Evolutionary conservation across 2,329 filamentous ascomycete species (phyloP), one percentile per base, ranked within the genome.

Genomic region (Monilinia laxa): DNA sequence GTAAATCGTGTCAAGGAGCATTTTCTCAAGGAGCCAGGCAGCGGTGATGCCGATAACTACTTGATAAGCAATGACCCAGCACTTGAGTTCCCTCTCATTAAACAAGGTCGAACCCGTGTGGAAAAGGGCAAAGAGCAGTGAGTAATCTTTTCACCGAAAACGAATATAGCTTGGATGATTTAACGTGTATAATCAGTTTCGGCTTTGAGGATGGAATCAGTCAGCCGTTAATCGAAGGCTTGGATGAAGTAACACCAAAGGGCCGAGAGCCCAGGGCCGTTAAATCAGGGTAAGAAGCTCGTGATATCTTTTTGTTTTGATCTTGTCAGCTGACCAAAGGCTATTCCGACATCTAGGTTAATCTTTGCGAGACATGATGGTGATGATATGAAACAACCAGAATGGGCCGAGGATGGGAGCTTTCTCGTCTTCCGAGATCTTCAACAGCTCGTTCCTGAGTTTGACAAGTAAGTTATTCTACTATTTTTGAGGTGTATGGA

Each of bases 341-440:
- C 35, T 49, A 6, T 2, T 18, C 2, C 3, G 1, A 16, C 6
- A 5, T n/a, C 9, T 9, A 60, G 57, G 23, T 60, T 60, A 11
- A 49, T 60, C 4, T 35, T 60, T 20, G 2, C 28, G 2, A 18
- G n/a, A 12, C 75, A 77, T 40, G 73, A 77, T 1, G 78, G 78
- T 14, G 79, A 81, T 57, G 68, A 70, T 14, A 47, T 18, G 20
- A 71, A 67, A 2, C 71, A 73, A 14, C 74, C 79, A 54, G 66
- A 71, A 1, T 82, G 80, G 80, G 78, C 80, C 38, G 71, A 77
- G 2, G 80, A 82, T 59, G 80, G 81, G 5, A 81, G 79, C 69
- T 80, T 81, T 66, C 73, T 82, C 12, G 78, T 75, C 40, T 79
- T 82, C 70, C 79, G 80, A 16, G 78, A 81, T 56, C 75, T 82